phyloP scores from a whole-genome alignment of 257 asterid species.

The Anisodus tanguticus region DNA sequence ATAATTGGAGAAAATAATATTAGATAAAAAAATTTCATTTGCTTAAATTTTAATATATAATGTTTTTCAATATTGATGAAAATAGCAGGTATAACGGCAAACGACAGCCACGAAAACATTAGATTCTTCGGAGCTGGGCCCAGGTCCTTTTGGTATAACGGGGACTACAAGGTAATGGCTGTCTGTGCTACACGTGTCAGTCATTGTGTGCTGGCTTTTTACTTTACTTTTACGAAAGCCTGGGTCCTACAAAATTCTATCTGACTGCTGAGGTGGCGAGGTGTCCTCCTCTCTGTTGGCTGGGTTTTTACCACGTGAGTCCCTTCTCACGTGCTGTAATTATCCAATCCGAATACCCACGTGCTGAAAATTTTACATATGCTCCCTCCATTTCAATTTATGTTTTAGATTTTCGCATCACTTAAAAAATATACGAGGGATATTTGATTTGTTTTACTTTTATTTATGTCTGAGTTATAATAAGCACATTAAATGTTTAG shows the following conservation, averaged over 20 bases:
- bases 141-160: neutral
- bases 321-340: slow-evolving; percentile 16
- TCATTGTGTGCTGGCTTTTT: slow-evolving; percentile 30
- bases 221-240: slow-evolving; percentile 37
- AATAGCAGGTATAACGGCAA: slow-evolving; percentile 37
- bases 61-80: neutral
- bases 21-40: slow-evolving; percentile 54
- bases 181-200: slow-evolving; percentile 46
- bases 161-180: slow-evolving; percentile 16
- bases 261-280: slow-evolving; percentile 42
- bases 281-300: slow-evolving; percentile 18
- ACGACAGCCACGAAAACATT: slow-evolving; percentile 49
- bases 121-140: slow-evolving; percentile 27
- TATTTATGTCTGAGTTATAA: no score
- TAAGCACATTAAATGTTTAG: no score
- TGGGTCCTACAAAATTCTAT: slow-evolving; percentile 36
- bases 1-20: neutral
- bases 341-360: neutral
- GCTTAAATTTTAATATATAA: neutral
- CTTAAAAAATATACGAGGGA: no score
- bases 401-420: no score
- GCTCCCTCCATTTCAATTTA: no score
- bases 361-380: neutral
- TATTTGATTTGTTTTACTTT: no score
- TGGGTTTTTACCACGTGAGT: slow-evolving; percentile 37